These are phyloP conservation scores for Pyrenochaeta sp. DNA, from an alignment of 2,329 filamentous ascomycete species.

Conservation along the genomic window DNA sequence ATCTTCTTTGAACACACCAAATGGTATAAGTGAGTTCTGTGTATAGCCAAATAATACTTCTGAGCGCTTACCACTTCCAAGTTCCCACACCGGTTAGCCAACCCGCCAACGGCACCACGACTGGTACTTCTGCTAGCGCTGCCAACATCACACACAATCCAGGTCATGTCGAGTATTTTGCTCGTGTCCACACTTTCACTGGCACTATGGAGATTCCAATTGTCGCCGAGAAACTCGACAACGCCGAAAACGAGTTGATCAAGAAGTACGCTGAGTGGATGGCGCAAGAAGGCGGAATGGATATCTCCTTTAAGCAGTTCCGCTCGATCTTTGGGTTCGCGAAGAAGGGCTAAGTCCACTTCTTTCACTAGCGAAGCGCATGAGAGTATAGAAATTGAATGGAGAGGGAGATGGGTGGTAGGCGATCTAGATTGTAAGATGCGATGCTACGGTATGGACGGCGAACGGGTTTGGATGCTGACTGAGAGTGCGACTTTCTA, in stretches of 20 bases:
- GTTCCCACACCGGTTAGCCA: neutral
- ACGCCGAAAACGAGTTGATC: slow-evolving; percentile 9
- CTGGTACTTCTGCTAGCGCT: neutral
- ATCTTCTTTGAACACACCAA: no score
- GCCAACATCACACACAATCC: neutral
- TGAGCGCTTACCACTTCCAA: neutral
- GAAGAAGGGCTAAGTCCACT: slow-evolving; percentile 5
- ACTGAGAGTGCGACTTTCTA: no score
- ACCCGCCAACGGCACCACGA: neutral
- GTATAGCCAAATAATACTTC: no score
- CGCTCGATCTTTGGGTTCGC: slow-evolving; percentile 19
- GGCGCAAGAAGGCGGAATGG: slow-evolving; percentile 1
- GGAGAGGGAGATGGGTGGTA: no score
- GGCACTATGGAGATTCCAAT: slow-evolving; percentile 14
- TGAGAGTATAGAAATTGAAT: no score
- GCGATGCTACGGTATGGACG: no score
- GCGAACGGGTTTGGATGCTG: no score
- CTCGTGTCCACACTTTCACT: slow-evolving; percentile 7
- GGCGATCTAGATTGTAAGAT: no score
- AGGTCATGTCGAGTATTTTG: slow-evolving; percentile 11
- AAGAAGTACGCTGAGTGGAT: slow-evolving; percentile 16
- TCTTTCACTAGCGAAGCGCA: no score
- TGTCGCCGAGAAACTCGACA: slow-evolving; percentile 5
- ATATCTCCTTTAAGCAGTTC: slow-evolving; percentile 10
- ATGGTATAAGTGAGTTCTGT: no score